Percentiles rank a stretch among this genome's conserved stretches.
Conservation (phyloP, 305 asterid genomes). For the Fraxinus floribunda region DNA sequence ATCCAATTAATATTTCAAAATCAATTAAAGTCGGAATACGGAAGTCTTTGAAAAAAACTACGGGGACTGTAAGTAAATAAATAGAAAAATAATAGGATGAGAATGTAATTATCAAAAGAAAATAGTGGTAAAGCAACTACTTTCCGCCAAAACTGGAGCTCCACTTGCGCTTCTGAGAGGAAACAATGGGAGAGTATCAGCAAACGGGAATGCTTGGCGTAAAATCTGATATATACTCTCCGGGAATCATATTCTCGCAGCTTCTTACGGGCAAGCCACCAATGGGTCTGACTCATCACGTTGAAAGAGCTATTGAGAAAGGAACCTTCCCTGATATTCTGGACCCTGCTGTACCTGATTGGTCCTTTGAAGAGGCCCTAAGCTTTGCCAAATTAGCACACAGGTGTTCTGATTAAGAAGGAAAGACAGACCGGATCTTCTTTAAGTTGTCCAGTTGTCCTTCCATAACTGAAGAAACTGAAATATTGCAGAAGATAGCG, state of each 20-base stretch:
- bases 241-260: conserved; percentile 62
- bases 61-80: background rate
- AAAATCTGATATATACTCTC: conserved; percentile 65
- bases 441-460: conserved; percentile 32
- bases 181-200: conserved; percentile 44
- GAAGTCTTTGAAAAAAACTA: background rate
- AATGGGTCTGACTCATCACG: conserved; percentile 68
- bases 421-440: conserved; percentile 74
- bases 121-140: conserved; percentile 23
- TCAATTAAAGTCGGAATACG: background rate
- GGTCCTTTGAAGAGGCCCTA: conserved; percentile 61
- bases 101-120: conserved; percentile 13
- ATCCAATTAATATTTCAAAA: background rate
- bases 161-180: conserved; percentile 41
- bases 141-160: conserved; percentile 63
- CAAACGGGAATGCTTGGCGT: conserved; percentile 78
- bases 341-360: conserved; percentile 54
- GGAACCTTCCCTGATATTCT: conserved; percentile 51
- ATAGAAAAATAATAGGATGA: background rate
- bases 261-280: conserved; percentile 60
- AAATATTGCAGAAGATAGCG: conserved; percentile 53
- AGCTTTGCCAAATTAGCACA: conserved; percentile 48
- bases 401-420: conserved; percentile 57
- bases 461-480: conserved; percentile 48
- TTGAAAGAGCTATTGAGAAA: conserved; percentile 53